Evolutionary conservation across 768 basidiomycete species (phyloP).

Genomic region (Coprinopsis cinerea): DNA sequence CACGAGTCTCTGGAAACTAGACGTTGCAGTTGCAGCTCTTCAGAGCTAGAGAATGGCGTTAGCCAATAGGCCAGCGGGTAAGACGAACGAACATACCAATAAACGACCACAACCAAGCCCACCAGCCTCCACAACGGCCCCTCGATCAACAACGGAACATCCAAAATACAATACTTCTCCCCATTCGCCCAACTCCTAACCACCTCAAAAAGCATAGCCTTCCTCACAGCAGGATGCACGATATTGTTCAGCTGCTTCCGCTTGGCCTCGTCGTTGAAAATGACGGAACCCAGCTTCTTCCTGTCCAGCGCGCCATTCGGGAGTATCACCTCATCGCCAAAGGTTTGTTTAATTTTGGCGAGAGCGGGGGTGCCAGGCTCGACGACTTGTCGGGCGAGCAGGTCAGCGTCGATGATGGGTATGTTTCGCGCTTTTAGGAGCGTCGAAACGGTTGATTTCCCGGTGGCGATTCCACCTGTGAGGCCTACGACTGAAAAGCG

Average conservation of each 20-base stretch:
- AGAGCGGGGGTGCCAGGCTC: slow-evolving; percentile 77
- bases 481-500: slow-evolving; percentile 46
- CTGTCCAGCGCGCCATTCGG: slow-evolving; percentile 74
- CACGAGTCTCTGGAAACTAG: slow-evolving; percentile 73
- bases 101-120: slow-evolving; percentile 81
- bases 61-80: slow-evolving; percentile 1
- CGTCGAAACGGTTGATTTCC: slow-evolving; percentile 88
- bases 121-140: slow-evolving; percentile 80
- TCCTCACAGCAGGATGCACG: slow-evolving; percentile 86
- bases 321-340: slow-evolving; percentile 65
- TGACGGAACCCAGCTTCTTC: slow-evolving; percentile 72
- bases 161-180: slow-evolving; percentile 73
- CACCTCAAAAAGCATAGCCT: slow-evolving; percentile 67
- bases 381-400: slow-evolving; percentile 82
- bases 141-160: slow-evolving; percentile 91
- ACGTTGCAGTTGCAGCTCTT: slow-evolving; percentile 77
- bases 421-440: slow-evolving; percentile 61
- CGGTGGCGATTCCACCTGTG: slow-evolving; percentile 94
- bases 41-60: slow-evolving; percentile 46
- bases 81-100: slow-evolving; percentile 58
- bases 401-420: slow-evolving; percentile 91
- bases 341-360: slow-evolving; percentile 56
- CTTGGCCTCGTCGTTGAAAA: slow-evolving; percentile 75
- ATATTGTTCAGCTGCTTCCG: slow-evolving; percentile 75
- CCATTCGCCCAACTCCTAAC: slow-evolving; percentile 72